phyloP scores from a whole-genome alignment of 2,329 filamentous ascomycete genomes.

The Penicillium sp. region DNA sequence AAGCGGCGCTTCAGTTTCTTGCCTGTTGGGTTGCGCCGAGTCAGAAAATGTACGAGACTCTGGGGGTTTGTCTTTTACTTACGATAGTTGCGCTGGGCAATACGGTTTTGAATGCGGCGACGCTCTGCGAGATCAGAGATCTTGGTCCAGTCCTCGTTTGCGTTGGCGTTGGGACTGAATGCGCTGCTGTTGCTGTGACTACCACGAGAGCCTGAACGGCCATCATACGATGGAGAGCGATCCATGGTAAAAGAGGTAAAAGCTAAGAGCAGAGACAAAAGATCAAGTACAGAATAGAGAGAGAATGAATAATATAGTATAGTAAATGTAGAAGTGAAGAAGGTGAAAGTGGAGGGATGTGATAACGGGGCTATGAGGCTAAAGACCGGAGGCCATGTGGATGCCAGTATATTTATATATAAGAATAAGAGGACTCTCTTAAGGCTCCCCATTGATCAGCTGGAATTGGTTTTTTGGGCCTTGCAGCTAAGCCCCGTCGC shows the following conservation, averaged over 20 bases:
- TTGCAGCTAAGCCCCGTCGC: constrained; percentile 26
- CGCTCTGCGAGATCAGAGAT: constrained; percentile 95
- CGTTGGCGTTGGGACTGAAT: constrained; percentile 89
- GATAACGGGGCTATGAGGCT: constrained; percentile 6
- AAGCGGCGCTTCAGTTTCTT: constrained; percentile 68
- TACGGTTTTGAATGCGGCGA: constrained; percentile 91
- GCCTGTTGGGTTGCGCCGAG: constrained; percentile 38
- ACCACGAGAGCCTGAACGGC: constrained; percentile 52
- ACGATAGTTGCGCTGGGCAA: constrained; percentile 98
- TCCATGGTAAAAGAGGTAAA: constrained; percentile 30
- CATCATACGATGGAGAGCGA: constrained; percentile 29
- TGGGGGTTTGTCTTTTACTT: constrained; percentile 38
- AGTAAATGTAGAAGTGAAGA: constrained; percentile 2
- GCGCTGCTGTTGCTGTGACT: constrained; percentile 83
- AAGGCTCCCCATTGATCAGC: constrained; percentile 22
- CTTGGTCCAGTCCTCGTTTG: constrained; percentile 98
- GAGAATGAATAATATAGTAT: not conserved
- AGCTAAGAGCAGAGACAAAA: constrained; percentile 1
- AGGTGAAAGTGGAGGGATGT: not conserved
- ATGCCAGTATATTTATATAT: constrained; percentile 22
- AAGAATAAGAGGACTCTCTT: not conserved
- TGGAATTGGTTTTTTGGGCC: constrained; percentile 14
- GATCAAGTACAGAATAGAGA: constrained; percentile 8
- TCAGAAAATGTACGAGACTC: not conserved
- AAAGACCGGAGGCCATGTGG: constrained; percentile 3